phyloP scores from a whole-genome alignment of 192 early-diverging fungal genomes.

The Coemansia sp. region DNA sequence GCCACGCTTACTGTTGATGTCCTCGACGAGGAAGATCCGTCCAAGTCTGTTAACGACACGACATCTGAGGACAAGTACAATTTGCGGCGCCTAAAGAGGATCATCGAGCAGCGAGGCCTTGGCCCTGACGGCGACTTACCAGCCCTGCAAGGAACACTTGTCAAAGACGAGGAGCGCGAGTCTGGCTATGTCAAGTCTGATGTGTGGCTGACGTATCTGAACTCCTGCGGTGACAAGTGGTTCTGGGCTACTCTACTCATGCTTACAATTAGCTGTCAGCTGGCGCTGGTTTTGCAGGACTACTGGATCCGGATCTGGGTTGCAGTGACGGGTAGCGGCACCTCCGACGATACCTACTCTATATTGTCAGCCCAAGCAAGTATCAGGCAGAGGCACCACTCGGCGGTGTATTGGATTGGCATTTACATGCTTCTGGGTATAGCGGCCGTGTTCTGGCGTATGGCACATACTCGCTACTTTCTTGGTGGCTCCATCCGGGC shows the following conservation, averaged over 20 bases:
- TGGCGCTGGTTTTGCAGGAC: slow-evolving; percentile 56
- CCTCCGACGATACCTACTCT: too few species aligned
- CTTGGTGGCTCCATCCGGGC: slow-evolving; percentile 57
- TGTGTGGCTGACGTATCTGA: slow-evolving; percentile 77
- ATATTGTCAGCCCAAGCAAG: background rate
- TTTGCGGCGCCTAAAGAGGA: slow-evolving; percentile 20
- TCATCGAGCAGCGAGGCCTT: slow-evolving; percentile 38
- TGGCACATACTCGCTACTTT: slow-evolving; percentile 42
- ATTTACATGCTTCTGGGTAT: slow-evolving; percentile 63
- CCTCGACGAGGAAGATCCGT: background rate
- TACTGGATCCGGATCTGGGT: slow-evolving; percentile 70
- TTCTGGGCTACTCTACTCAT: slow-evolving; percentile 59
- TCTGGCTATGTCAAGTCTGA: slow-evolving; percentile 67
- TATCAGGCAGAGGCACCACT: background rate
- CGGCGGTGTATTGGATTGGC: slow-evolving; percentile 56
- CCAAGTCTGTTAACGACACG: slow-evolving; percentile 17
- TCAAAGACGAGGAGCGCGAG: slow-evolving; percentile 78
- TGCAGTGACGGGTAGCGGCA: background rate
- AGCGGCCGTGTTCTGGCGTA: slow-evolving; percentile 31
- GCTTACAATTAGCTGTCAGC: slow-evolving; percentile 51
- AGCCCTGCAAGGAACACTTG: slow-evolving; percentile 60
- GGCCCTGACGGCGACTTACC: slow-evolving; percentile 33
- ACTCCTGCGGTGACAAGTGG: slow-evolving; percentile 61
- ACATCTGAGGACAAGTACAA: slow-evolving; percentile 36
- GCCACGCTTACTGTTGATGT: slow-evolving; percentile 18